phyloP scores from a whole-genome alignment of 1,284 basidiomycete species.

The Cutaneotrichosporon daszewskae region DNA sequence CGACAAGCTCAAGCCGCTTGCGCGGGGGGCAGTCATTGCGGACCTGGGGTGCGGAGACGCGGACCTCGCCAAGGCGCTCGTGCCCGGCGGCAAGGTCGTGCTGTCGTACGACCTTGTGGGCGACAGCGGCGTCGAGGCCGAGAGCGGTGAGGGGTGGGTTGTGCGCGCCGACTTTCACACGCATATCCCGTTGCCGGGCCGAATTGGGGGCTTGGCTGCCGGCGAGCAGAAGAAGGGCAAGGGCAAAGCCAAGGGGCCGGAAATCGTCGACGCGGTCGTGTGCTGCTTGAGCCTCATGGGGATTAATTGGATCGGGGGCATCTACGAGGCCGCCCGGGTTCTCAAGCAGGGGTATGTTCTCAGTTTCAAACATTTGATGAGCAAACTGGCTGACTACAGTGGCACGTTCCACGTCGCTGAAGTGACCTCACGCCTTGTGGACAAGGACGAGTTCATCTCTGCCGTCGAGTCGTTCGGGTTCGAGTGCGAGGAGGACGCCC shows the following conservation, averaged over 20 bases:
- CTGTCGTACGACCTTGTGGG: conserved; percentile 76
- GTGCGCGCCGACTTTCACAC: conserved; percentile 72
- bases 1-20: conserved; percentile 54
- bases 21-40: conserved; percentile 67
- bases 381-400: conserved; percentile 48
- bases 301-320: conserved; percentile 87
- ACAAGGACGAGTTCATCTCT: conserved; percentile 67
- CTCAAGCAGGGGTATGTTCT: conserved; percentile 65
- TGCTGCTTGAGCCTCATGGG: conserved; percentile 97
- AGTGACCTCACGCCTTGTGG: conserved; percentile 81
- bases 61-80: conserved; percentile 68
- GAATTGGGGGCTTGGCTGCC: conserved; percentile 49
- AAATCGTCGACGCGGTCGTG: conserved; percentile 82
- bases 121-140: conserved; percentile 54
- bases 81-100: conserved; percentile 63
- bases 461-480: conserved; percentile 75
- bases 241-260: conserved; percentile 21
- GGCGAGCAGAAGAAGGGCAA: conserved; percentile 52
- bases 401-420: conserved; percentile 90
- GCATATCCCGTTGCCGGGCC: conserved; percentile 73
- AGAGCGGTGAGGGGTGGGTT: conserved; percentile 54
- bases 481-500: conserved; percentile 37
- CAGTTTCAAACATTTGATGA: not conserved
- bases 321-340: conserved; percentile 83
- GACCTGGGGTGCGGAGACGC: conserved; percentile 97